Evolutionary conservation across 202 grass and related monocot genomes (phyloP), one percentile per base, ranked within the genome.

Genomic region (Bolboschoenoplectus hybrid): DNA sequence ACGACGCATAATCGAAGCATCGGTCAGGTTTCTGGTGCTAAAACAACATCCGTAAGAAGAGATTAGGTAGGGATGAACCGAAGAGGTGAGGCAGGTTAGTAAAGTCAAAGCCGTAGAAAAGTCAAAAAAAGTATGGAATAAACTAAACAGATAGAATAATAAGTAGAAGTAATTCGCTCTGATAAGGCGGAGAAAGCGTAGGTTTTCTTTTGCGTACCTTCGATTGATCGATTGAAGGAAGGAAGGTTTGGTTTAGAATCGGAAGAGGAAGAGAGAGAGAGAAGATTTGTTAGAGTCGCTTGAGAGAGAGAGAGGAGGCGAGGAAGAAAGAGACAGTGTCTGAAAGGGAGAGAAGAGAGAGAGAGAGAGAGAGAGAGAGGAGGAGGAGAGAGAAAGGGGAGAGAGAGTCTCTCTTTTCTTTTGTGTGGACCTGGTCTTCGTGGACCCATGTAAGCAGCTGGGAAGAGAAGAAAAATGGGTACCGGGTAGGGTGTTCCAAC

Each of bases 41-140:
- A 53, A 69, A 83, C 60, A 84, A 17, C 44, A 68, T 53, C 64
- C 2, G 68, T 19, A 36, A 70, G 63, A 50, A 26, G 39, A 69
- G 50, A 84, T 70, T 84, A 49, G 64, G 81, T 71, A 46, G 38
- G 8, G 49, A 69, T 17, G 45, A 81, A 63, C 13, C 7, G n/a
- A 46, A 57, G 63, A 61, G 53, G 26, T 26, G 58, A 81, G 58
- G 38, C 49, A 81, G 19, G 34, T 82, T 63, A 57, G 45, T 52
- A 84, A 83, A 84, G 81, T 84, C 81, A 84, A 84, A 84, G 81
- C 32, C 19, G 11, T 40, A 84, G 64, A 84, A 84, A 70, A 71
- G 64, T 84, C 47, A 84, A 83, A 68, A 47, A 83, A 84, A 70
- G 47, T 11, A 70, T 14, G 81, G n/a, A 78, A 57, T 41, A 65